Evolutionary conservation across 2,329 filamentous ascomycete species (phyloP).

Genomic region (Epichloe bromicola): DNA sequence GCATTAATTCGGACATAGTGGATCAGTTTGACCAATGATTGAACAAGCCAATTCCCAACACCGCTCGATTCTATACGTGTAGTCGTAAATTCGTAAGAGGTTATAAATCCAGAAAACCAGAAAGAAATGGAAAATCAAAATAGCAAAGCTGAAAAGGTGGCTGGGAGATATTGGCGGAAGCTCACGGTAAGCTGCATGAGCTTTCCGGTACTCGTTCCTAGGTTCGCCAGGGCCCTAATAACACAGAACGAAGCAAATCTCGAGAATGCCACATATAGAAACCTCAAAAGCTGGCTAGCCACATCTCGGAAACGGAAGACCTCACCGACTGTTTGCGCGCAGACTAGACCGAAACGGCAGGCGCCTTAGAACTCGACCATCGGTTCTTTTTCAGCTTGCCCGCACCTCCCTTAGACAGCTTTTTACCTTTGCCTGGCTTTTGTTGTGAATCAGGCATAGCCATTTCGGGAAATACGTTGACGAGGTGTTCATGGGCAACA

Average conservation of each 20-base stretch:
- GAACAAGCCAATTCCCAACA: background rate
- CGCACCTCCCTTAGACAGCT: conserved; percentile 18
- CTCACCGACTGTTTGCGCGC: too few species aligned
- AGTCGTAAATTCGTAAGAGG: conserved; percentile 2
- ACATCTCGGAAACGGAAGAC: background rate
- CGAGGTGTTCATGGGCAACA: conserved; percentile 7
- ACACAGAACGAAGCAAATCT: background rate
- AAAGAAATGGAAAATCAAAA: background rate
- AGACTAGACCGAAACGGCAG: conserved; percentile 7
- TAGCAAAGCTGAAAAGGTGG: too few species aligned
- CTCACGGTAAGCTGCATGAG: too few species aligned
- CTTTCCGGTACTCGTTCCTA: too few species aligned
- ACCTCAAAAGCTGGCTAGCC: background rate
- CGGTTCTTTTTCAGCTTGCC: conserved; percentile 14
- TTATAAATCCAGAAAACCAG: background rate
- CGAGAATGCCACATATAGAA: background rate
- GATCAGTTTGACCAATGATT: background rate
- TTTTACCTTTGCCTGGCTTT: conserved; percentile 13
- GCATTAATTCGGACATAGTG: background rate
- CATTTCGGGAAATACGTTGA: conserved; percentile 14
- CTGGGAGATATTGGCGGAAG: too few species aligned
- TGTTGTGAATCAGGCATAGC: conserved; percentile 8
- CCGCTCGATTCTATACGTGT: background rate
- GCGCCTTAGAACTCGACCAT: conserved; percentile 11
- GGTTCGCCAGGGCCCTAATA: background rate